Conservation (phyloP, 2,329 filamentous ascomycete species). For the Mycosphaerella arachidis region DNA sequence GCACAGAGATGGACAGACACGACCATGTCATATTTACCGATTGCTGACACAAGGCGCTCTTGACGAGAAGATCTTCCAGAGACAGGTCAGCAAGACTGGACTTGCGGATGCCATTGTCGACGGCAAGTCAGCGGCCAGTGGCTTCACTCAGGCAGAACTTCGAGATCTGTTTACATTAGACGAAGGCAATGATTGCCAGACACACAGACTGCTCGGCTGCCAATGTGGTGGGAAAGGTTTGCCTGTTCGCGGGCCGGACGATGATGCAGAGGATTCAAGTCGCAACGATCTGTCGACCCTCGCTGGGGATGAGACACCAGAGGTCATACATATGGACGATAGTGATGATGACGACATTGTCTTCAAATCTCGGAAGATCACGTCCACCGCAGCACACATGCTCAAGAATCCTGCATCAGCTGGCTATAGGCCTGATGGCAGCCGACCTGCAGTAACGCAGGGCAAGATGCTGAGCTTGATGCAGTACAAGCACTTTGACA, state of each 20-base stretch:
- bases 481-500: constrained; percentile 52
- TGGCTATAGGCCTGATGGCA: constrained; percentile 33
- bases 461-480: constrained; percentile 50
- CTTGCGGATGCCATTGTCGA: constrained; percentile 69
- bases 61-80: constrained; percentile 71
- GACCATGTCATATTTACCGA: constrained; percentile 64
- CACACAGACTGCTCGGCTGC: constrained; percentile 64
- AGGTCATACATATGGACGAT: constrained; percentile 23
- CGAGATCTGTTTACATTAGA: constrained; percentile 64
- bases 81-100: constrained; percentile 66
- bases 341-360: constrained; percentile 25
- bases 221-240: constrained; percentile 54
- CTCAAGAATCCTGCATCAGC: not conserved
- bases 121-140: constrained; percentile 55
- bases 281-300: constrained; percentile 27
- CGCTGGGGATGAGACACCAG: constrained; percentile 11
- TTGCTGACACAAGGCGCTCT: constrained; percentile 64
- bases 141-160: constrained; percentile 63
- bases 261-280: constrained; percentile 17
- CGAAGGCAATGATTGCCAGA: constrained; percentile 57
- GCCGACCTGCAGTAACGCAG: constrained; percentile 25
- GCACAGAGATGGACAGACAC: constrained; percentile 67
- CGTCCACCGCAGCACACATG: constrained; percentile 24
- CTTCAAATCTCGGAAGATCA: constrained; percentile 25
- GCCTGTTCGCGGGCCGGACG: constrained; percentile 19